Percentiles rank a stretch among this genome's conserved stretches.
phyloP scores from a whole-genome alignment of 768 basidiomycete genomes.

The Solioccasus polychromus region DNA sequence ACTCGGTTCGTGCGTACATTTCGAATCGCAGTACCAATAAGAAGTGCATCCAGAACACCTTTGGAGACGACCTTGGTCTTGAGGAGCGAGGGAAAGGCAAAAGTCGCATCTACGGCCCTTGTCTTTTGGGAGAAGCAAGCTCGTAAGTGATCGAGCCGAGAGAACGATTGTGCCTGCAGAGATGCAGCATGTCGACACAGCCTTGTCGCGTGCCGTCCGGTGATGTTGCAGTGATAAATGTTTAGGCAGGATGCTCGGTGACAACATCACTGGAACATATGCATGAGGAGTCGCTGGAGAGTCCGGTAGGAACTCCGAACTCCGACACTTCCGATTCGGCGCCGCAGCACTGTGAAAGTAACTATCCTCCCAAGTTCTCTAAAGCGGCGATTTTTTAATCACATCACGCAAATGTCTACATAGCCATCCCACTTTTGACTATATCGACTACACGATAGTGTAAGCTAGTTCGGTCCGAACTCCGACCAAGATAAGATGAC shows the following conservation, averaged over 20 bases:
- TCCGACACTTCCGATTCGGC: too few relatives aligned
- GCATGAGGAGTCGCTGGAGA: too few relatives aligned
- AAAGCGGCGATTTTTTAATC: too few relatives aligned
- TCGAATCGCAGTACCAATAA: slow-evolving; percentile 69
- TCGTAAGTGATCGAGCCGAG: slow-evolving; percentile 42
- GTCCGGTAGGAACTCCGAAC: too few relatives aligned
- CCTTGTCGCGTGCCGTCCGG: slow-evolving; percentile 48
- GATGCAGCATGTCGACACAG: slow-evolving; percentile 40
- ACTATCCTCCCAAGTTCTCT: too few relatives aligned
- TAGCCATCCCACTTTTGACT: too few relatives aligned
- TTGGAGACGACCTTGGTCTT: slow-evolving; percentile 36
- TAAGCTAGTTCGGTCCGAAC: too few relatives aligned
- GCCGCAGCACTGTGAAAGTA: too few relatives aligned
- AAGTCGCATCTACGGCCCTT: slow-evolving; percentile 68
- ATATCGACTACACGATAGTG: too few relatives aligned
- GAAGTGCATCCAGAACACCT: slow-evolving; percentile 65
- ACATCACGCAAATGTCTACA: too few relatives aligned
- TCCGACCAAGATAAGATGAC: slow-evolving; percentile 12
- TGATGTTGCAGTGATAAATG: slow-evolving; percentile 39
- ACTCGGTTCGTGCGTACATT: slow-evolving; percentile 46
- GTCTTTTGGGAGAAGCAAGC: slow-evolving; percentile 49
- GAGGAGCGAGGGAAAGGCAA: slow-evolving; percentile 44
- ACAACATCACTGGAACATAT: too few relatives aligned
- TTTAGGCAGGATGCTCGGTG: too few relatives aligned
- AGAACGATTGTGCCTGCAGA: slow-evolving; percentile 50